Evolutionary conservation across 805 yeast species (phyloP), one percentile per base, ranked within the genome.

Genomic region (Yamadazyma ubonensis): DNA sequence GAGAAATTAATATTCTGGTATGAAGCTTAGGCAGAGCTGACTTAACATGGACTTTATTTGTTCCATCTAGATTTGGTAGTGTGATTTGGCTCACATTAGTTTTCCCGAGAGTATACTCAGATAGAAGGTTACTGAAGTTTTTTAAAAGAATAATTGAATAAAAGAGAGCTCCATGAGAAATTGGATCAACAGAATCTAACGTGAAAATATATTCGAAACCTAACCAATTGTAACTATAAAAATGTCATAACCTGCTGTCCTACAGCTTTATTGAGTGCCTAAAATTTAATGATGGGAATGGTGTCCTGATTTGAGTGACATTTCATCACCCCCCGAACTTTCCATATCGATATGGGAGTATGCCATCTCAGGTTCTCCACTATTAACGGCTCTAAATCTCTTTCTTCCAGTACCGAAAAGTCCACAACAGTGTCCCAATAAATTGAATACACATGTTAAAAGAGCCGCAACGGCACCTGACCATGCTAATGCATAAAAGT

Each of bases 401-500:
- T 44, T 54, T 40, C 61, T 57, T n/a, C 61, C 57, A 2, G 61
- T 52, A 26, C 59, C 57, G 43, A 61, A 66, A 26, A 64, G 51
- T 11, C 73, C 73, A 40, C 67, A 62, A 45, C 70, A 67, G 48
- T 68, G 71, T 11, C 73, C 75, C 30, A 69, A 50, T 23, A 63
- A 54, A 38, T 61, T 58, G 46, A 67, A 52, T 12, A 63, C 28
- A 14, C 58, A 41, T 20, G 64, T 53, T 8, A 64, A 42, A n/a
- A 60, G 48, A 7, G 65, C 57, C 5, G 79, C 78, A 11, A 59
- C 81, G 2, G 71, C 74, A 1, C 81, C 71, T 10, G 78, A 78
- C 93, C 91, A 86, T 6, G 78, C 63, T 33, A 81, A 59, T 2
- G 79, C 88, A 38, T 78, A 73, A 49, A 74, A 82, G 36, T 63